These are phyloP conservation scores for Coemansia sp. DNA, from an alignment of 192 early-diverging fungal species.

Conservation along the genomic window DNA sequence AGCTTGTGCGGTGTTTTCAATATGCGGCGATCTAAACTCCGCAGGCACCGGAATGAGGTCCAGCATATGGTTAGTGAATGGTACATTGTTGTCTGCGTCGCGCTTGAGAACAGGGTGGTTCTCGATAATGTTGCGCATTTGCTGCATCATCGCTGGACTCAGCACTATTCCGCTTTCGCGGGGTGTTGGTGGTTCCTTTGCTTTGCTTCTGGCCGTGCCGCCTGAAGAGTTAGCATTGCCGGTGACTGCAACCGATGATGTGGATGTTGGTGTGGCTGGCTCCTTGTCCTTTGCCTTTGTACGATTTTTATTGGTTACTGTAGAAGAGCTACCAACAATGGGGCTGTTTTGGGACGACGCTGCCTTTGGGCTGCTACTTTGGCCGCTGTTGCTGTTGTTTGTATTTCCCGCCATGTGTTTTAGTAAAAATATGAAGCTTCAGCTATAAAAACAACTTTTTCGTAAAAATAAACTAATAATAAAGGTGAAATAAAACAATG, in stretches of 20 bases:
- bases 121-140: constrained; percentile 47
- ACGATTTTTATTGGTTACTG: constrained; percentile 11
- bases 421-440: background rate
- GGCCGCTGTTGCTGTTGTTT: constrained; percentile 9
- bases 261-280: background rate
- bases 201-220: constrained; percentile 10
- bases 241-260: background rate
- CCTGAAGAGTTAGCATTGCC: background rate
- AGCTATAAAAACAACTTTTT: background rate
- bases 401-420: constrained; percentile 11
- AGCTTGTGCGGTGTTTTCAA: constrained; percentile 40
- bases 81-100: constrained; percentile 53
- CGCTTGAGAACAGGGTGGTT: constrained; percentile 45
- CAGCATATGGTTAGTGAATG: constrained; percentile 51
- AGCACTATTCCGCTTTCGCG: constrained; percentile 39
- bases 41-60: constrained; percentile 30
- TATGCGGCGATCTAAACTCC: constrained; percentile 24
- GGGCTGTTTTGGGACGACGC: constrained; percentile 9
- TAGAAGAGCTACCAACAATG: background rate
- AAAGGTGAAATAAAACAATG: too few relatives aligned
- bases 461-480: too few relatives aligned
- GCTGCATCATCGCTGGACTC: constrained; percentile 49
- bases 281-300: constrained; percentile 15
- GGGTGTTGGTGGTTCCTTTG: constrained; percentile 20
- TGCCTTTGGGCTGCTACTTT: constrained; percentile 8